Percentiles rank a stretch among this genome's conserved stretches.
These are phyloP conservation scores for Fusarium sp. DNA, from an alignment of 2,329 filamentous ascomycete genomes.

Conservation along the genomic window DNA sequence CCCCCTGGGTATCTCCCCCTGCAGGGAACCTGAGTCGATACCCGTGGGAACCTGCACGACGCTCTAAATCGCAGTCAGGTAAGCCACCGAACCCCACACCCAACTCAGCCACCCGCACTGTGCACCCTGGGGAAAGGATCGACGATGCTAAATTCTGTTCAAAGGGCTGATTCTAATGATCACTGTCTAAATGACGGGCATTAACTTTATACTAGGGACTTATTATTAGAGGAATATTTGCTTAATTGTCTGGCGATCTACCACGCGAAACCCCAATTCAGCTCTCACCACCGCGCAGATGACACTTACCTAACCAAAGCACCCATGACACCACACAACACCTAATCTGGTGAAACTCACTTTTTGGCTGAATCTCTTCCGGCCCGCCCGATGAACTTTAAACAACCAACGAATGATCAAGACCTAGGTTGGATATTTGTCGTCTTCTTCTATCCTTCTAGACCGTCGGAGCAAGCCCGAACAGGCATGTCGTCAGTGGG, in stretches of 20 bases:
- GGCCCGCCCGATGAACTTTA: slow-evolving; percentile 12
- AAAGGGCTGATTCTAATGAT: not conserved
- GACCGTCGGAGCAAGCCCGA: not conserved
- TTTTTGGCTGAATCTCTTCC: slow-evolving; percentile 9
- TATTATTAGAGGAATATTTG: not conserved
- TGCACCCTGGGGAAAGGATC: slow-evolving; percentile 24
- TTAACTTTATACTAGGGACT: not conserved
- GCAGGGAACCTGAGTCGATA: not conserved
- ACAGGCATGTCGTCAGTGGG: not conserved
- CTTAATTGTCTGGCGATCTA: not conserved
- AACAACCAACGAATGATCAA: not conserved
- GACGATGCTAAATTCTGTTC: not conserved
- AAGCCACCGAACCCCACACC: not conserved
- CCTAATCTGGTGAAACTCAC: not conserved
- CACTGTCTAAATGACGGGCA: not conserved
- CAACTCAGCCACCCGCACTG: slow-evolving; percentile 24
- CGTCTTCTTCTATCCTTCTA: not conserved
- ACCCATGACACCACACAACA: not conserved
- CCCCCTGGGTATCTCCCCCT: not conserved
- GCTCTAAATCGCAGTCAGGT: not conserved
- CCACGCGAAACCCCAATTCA: not conserved
- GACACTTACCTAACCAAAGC: not conserved
- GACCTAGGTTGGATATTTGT: not conserved
- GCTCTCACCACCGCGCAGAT: not conserved
- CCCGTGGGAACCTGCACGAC: not conserved